Evolutionary conservation across 2,329 filamentous ascomycete genomes (phyloP), one percentile per base, ranked within the genome.

Genomic region (Neophaeococcomyces aloes): DNA sequence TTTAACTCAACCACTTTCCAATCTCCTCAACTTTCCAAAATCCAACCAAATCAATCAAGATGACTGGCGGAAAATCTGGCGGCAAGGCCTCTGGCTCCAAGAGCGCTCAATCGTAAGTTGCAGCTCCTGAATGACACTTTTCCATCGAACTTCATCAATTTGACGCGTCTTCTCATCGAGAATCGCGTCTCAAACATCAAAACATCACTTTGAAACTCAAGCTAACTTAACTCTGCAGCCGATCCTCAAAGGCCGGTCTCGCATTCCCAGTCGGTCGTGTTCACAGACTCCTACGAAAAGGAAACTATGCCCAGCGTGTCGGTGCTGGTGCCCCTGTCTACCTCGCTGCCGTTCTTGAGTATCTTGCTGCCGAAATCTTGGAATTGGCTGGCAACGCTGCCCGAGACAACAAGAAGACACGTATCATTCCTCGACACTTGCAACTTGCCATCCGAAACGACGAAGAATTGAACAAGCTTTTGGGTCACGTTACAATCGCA

Each of bases 51-150:
- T 62, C 67, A 55, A 65, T 78, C 82, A 95, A 86, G 84, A 98
- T 98, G 91, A 94, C 91, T 86, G 89, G 89, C 79, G 89, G 91
- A 72, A 98, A 98, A 76, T 95, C 89, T 75, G 91, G 91, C 72
- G 91, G 91, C 81, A 96, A 96, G 83, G 88, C 89, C 76, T 89
- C 84, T 75, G 87, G 88, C 75, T 83, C 84, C 76, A 98, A 98
- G 86, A 94, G 84, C 78, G 85, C 91, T 65, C 91, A 96, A 78
- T 95, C 88, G 91, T 96, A 75, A 81, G 88, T 83, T 48, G 47
- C 15, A n/a, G 37, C 46, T 25, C 27, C 38, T 33, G 14, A 29
- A 25, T 17, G 31, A 17, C 25, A 15, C 25, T 19, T 34, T 34
- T 42, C 41, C 46, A 29, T 21, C 29, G 14, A 40, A 42, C 49